Evolutionary conservation across 176 grass and related monocot species (phyloP), one percentile per base, ranked within the genome.

Genomic region (Phoenix roebelenii): DNA sequence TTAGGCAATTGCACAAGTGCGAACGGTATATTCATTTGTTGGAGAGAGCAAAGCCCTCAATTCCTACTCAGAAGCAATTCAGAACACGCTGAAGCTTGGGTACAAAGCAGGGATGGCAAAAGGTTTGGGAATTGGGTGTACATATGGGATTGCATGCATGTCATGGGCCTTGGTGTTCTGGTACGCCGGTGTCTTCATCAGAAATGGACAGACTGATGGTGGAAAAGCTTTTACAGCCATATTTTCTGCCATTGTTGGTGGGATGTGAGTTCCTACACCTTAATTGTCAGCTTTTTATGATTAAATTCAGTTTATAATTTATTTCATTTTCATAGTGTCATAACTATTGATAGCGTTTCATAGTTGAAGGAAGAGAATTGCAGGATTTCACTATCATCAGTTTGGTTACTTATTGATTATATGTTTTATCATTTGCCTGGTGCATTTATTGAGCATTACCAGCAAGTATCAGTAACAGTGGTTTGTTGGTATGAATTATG

Each of bases 91-190:
- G 55, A 92, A 98, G 74, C 82, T 98, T 59, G 93, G 93, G 7
- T 92, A 92, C 74, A 98, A 98, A 63, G 93, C 88, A 69, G 93
- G 93, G 29, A 92, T 98, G 87, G 93, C 88, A 25, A 98, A 98
- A 74, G 93, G 93, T 67, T 85, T 98, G 23, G 93, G 93, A 17
- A 92, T 98, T 30, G 93, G 93, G 14, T 98, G 84, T 65, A 98
- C 94, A 28, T 98, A 98, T 62, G 94, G 87, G 22, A 92, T 92
- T 70, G 87, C 88, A 18, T 98, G 87, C 85, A 92, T 92, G 87
- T 92, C 94, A 72, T 98, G 94, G 94, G 94, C 94, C 20, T 54
- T 98, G 10, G 88, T 98, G 48, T 92, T 98, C 71, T 93, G 94
- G 94, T 98, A 98, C 55, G 94, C 94, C 5, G 94, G 94, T 30